Conservation (phyloP, 2,329 filamentous ascomycete genomes). For the Cladorrhinum sp. region DNA sequence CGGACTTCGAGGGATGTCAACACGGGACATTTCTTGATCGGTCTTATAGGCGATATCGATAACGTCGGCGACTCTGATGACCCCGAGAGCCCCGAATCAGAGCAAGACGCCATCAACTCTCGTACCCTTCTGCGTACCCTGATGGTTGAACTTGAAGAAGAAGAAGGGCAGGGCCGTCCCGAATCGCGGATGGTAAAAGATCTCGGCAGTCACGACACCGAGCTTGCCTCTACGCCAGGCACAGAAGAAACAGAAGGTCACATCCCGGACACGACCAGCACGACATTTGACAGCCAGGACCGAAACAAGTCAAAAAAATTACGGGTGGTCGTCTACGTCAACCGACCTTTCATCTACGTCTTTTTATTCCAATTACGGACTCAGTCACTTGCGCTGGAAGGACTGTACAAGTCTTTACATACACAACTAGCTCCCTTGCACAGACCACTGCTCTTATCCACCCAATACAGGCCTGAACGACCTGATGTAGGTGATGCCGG, state of each 20-base stretch:
- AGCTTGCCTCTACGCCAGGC: slow-evolving; percentile 22
- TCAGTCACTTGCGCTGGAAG: slow-evolving; percentile 53
- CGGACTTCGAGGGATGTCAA: slow-evolving; percentile 19
- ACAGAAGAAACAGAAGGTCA: slow-evolving; percentile 26
- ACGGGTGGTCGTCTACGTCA: slow-evolving; percentile 69
- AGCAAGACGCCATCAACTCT: slow-evolving; percentile 41
- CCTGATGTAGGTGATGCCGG: slow-evolving; percentile 40
- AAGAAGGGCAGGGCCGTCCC: slow-evolving; percentile 36
- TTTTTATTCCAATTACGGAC: slow-evolving; percentile 67
- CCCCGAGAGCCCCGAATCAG: slow-evolving; percentile 31
- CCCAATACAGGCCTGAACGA: slow-evolving; percentile 53
- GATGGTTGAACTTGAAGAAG: slow-evolving; percentile 59
- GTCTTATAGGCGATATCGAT: slow-evolving; percentile 63
- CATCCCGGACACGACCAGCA: slow-evolving; percentile 12
- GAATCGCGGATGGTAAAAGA: slow-evolving; percentile 47
- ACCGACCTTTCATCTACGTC: slow-evolving; percentile 73
- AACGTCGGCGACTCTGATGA: slow-evolving; percentile 37
- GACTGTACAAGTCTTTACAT: slow-evolving; percentile 58
- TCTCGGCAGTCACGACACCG: slow-evolving; percentile 40
- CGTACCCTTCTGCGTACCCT: slow-evolving; percentile 64
- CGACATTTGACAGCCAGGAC: slow-evolving; percentile 45
- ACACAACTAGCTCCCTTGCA: slow-evolving; percentile 58
- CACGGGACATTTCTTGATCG: slow-evolving; percentile 60
- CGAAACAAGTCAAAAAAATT: slow-evolving; percentile 55
- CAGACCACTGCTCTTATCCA: slow-evolving; percentile 55